A percentile compares a stretch with the other conserved stretches of the same genome.
These are phyloP conservation scores for Fusarium torreyae DNA, from an alignment of 2,329 filamentous ascomycete genomes.

Conservation along the genomic window DNA sequence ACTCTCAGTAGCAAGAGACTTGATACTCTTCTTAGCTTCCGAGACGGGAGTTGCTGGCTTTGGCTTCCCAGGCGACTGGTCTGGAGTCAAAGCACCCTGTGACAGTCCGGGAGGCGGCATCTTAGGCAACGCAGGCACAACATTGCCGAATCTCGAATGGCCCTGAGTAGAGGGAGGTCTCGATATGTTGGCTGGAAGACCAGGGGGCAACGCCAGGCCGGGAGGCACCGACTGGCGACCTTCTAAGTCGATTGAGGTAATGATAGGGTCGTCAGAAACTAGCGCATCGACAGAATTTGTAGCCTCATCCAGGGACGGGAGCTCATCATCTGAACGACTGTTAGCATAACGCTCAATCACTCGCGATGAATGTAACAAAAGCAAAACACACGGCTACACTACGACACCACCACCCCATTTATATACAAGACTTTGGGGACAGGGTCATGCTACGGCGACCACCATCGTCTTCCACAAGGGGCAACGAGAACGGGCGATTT, in stretches of 20 bases:
- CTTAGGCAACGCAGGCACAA: constrained; percentile 49
- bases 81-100: constrained; percentile 52
- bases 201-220: constrained; percentile 49
- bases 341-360: constrained; percentile 58
- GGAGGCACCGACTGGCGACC: constrained; percentile 51
- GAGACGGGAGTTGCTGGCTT: constrained; percentile 48
- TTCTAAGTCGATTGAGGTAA: constrained; percentile 30
- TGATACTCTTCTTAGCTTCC: constrained; percentile 61
- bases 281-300: constrained; percentile 77
- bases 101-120: constrained; percentile 47
- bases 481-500: constrained; percentile 55
- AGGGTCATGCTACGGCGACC: constrained; percentile 69
- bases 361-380: constrained; percentile 42
- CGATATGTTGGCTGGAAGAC: constrained; percentile 37
- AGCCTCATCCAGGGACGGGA: constrained; percentile 73
- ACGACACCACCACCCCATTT: constrained; percentile 54
- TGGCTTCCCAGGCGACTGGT: constrained; percentile 53
- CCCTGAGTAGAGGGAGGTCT: constrained; percentile 42
- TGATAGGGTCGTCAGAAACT: constrained; percentile 70
- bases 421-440: constrained; percentile 59
- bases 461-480: constrained; percentile 73
- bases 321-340: constrained; percentile 71
- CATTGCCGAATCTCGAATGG: constrained; percentile 40
- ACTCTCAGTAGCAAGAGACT: constrained; percentile 62
- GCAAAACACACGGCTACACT: constrained; percentile 49